Base-by-base conservation (phyloP, 1,284 basidiomycete species). In the Flammula alnicola region DNA sequence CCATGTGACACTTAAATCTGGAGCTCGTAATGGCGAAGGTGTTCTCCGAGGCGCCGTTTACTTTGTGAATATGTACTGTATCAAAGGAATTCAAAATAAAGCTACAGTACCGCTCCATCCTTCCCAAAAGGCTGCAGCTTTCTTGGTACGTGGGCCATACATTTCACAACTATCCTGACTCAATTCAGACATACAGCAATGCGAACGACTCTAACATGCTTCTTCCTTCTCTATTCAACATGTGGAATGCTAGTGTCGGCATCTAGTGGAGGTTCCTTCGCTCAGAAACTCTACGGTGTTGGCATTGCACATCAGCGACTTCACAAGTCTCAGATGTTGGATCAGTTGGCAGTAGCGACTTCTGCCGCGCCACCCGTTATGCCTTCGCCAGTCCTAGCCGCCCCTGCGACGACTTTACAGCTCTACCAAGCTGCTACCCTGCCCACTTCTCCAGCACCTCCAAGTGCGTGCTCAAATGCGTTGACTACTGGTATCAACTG, bases 291-390 rank as follows among this genome's bases (percentile, higher is more conserved):
- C 17, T 33, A 43, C 23, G 31, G 31, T n/a, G 41, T 25, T 17
- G 20, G 20, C 8, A 33, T 43, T 29, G 41, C 41, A 5, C 41
- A 43, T 33, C 30, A 43, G n/a, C 29, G 30, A 5, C 41, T 43
- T 16, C 41, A 43, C 31, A 27, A 43, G 26, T 43, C 41, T 5
- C 41, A 43, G 25, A 43, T 43, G 41, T 19, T 43, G 7, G 41
- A 43, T 25, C 41, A 43, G 4, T 30, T 43, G 10, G 41, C 29
- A 14, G 41, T 30, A 1, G 20, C 30, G 3, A 22, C 41, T 32
- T 43, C 29, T 32, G 20, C 31, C 10, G 31, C 29, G 7, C n/a
- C n/a, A n/a, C n/a, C n/a, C n/a, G 31, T 9, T 16, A 16, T 33
- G 6, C 23, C 41, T 17, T 25, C 41, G 3, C n/a, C 17, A 11